Conservation (phyloP, 1,139 yeast species). For the Saccharomyces hybrid region DNA sequence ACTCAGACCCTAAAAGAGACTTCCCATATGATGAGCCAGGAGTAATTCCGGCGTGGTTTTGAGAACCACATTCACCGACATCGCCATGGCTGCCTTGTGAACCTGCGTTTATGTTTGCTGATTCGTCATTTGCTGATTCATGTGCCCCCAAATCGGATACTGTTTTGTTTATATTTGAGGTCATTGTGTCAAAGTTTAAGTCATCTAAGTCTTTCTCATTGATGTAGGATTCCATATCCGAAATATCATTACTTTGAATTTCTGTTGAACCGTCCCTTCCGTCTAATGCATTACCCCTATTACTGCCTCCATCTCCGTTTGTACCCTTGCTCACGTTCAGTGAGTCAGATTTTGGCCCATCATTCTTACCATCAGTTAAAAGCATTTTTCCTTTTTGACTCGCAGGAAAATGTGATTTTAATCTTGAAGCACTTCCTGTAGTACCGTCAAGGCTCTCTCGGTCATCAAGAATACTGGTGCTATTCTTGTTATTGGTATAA, state of each 20-base stretch:
- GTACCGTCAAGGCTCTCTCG: neutral
- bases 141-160: slow-evolving; percentile 5
- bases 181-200: slow-evolving; percentile 16
- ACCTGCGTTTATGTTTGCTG: slow-evolving; percentile 2
- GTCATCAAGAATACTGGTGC: slow-evolving; percentile 1
- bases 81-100: slow-evolving; percentile 7
- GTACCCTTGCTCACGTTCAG: neutral
- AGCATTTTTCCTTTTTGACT: slow-evolving; percentile 6
- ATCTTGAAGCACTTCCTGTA: slow-evolving; percentile 12
- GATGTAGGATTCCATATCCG: slow-evolving; percentile 29
- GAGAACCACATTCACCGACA: slow-evolving; percentile 24
- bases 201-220: slow-evolving; percentile 27
- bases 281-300: slow-evolving; percentile 8
- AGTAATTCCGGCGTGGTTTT: slow-evolving; percentile 9
- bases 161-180: slow-evolving; percentile 6
- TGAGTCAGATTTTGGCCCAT: slow-evolving; percentile 5
- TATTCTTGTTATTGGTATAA: slow-evolving; percentile 2
- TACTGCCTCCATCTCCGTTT: slow-evolving; percentile 6
- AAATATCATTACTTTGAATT: slow-evolving; percentile 16
- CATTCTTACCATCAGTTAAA: slow-evolving; percentile 8
- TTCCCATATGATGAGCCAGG: slow-evolving; percentile 34
- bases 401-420: slow-evolving; percentile 13
- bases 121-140: slow-evolving; percentile 3
- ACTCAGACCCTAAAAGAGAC: slow-evolving; percentile 35
- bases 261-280: neutral